phyloP scores from a whole-genome alignment of 306 rosid species.

The Cucumis melo region DNA sequence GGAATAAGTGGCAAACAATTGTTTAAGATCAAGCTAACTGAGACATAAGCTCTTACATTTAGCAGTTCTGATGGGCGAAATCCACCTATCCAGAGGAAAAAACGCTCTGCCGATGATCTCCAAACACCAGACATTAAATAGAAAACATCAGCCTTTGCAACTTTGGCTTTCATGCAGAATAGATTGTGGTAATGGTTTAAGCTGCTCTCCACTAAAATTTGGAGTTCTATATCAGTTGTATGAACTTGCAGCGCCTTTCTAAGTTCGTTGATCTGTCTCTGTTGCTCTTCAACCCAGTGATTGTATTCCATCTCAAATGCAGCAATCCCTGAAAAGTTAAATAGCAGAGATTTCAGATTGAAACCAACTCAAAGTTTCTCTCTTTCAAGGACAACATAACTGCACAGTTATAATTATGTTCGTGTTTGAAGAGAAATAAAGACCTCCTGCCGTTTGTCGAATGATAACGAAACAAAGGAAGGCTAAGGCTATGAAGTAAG shows the following conservation, averaged over 20 bases:
- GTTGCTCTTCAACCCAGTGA: conserved; percentile 76
- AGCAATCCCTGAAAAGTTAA: conserved; percentile 36
- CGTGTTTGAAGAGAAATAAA: neutral
- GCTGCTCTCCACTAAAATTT: conserved; percentile 38
- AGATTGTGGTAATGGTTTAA: conserved; percentile 60
- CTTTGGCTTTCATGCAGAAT: conserved; percentile 63
- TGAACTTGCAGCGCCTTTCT: conserved; percentile 57
- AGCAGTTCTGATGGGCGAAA: conserved; percentile 96
- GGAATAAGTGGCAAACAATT: neutral
- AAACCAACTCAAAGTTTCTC: neutral
- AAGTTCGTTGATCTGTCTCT: conserved; percentile 46
- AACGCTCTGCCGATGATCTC: conserved; percentile 72
- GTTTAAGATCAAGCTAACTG: neutral
- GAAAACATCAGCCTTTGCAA: conserved; percentile 68
- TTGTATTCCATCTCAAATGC: conserved; percentile 71
- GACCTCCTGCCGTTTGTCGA: neutral
- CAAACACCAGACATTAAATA: conserved; percentile 72
- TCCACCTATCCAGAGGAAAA: conserved; percentile 93
- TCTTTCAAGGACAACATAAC: neutral
- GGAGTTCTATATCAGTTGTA: conserved; percentile 43
- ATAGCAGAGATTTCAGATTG: neutral
- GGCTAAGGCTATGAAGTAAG: neutral
- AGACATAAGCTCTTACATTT: conserved; percentile 24
- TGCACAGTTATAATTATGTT: neutral
- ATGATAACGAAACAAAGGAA: neutral